Evolutionary conservation across 305 asterid genomes (phyloP), one percentile per base, ranked within the genome.

Genomic region (Andrographis paniculata): DNA sequence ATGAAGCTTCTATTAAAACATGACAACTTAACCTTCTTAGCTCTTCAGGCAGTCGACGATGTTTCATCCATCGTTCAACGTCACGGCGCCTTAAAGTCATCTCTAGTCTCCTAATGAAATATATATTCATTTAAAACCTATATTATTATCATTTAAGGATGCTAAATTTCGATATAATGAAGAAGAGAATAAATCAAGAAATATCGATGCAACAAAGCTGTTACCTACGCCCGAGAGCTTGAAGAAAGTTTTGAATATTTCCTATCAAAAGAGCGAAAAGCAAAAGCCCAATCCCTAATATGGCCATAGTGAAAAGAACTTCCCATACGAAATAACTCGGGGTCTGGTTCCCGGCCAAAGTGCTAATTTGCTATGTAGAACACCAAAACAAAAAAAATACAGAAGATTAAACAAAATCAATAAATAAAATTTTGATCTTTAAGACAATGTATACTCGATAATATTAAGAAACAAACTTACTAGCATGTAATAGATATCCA

Each of bases 21-120:
- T n/a, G n/a, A n/a, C n/a, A n/a, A n/a, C n/a, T n/a, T n/a, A n/a
- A 88, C 97, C 89, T 79, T 69, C 77, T 75, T 59, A 88, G 66
- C 15, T 44, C 73, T 59, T 53, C 72, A 33, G 97, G 95, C 79
- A 88, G 70, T 21, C 89, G 87, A 17, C 97, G 86, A 48, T 81
- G 97, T 24, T 92, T 75, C 97, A 88, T 84, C 97, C 97, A 88
- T 63, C 68, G 88, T 68, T 88, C 97, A 56, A 84, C 92, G 63
- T 88, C 97, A 56, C 95, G 94, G 30, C 84, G 87, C 52, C 91
- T 76, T 19, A 84, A 70, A 31, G 85, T 76, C 91, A 76, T 77
- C 64, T 87, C 95, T 48, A 78, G 56, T 67, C 75, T 75, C 92
- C 97, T 88, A 68, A 51, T 1, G 17, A 9, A 24, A 24, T 3